Evolutionary conservation across 2,329 filamentous ascomycete genomes (phyloP), one percentile per base, ranked within the genome.

Genomic region (Pseudogymnoascus sp.): DNA sequence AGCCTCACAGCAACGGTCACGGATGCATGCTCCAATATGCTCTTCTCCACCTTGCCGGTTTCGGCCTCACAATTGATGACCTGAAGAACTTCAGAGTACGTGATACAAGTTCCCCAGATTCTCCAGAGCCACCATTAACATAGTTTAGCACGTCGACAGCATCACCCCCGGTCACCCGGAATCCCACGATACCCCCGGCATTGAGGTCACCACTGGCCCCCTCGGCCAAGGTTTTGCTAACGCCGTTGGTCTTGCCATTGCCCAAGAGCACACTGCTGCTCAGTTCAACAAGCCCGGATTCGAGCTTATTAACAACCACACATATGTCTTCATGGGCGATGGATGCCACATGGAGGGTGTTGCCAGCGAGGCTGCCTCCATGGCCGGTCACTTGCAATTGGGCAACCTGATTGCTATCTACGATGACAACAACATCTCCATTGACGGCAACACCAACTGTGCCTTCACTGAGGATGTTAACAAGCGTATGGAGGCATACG

Each of bases 1-100:
- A 29, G 53, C 23, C 61, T 59, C 15, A 61, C 72, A 97, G 93
- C 67, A 99, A 99, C 83, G 95, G 95, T 72, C 95, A 99, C 82
- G 95, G 89, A 72, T 99, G 95, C 86, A 96, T 99, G 93, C 91
- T 99, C 66, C 95, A 97, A 78, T 99, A 99, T 88, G 90, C 93
- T 74, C 86, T 99, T 71, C 89, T 99, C 73, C 95, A 99, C 83
- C 84, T 99, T 64, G 96, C 93, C 79, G 95, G 95, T 77, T 99
- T 96, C 78, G 85, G 80, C 68, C 72, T 99, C 71, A 85, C 85
- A 74, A 82, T 99, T 67, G 90, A 99, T 74, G 95, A 97, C 80
- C 79, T 99, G 72, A 99, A 97, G 87, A 80, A 82, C 72, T 99
- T 99, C 90, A 89, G 95, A 78, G 92, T 96, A 35, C 50, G 65